A percentile compares a stretch with the other conserved stretches of the same genome.
Conservation (phyloP, 2,329 filamentous ascomycete species). For the Colletotrichum sp. region DNA sequence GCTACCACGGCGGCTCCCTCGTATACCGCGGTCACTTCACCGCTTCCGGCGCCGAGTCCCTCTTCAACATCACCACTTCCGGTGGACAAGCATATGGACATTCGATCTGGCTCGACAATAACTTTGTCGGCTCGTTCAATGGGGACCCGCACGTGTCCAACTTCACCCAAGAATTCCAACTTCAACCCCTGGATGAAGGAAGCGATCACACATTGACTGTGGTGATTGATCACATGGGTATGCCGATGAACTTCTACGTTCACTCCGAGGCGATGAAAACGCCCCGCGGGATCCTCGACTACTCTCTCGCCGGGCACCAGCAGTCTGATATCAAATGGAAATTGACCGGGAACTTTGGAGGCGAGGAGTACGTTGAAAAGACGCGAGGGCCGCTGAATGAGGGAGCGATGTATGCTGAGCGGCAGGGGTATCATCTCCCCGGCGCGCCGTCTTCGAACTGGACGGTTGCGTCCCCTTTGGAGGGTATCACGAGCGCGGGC, state of each 20-base stretch:
- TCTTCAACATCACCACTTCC: constrained; percentile 59
- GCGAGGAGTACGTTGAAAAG: constrained; percentile 62
- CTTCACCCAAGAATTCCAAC: constrained; percentile 45
- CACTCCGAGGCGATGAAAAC: constrained; percentile 62
- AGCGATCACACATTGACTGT: constrained; percentile 67
- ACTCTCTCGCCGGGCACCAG: constrained; percentile 51
- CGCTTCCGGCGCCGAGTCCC: constrained; percentile 60
- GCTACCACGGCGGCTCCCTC: constrained; percentile 69
- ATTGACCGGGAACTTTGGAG: constrained; percentile 65
- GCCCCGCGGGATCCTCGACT: constrained; percentile 63
- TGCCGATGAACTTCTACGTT: constrained; percentile 66
- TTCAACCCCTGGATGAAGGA: constrained; percentile 43
- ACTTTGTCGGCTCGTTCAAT: constrained; percentile 40
- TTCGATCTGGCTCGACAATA: constrained; percentile 67
- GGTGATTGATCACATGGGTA: constrained; percentile 71
- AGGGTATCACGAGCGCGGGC: constrained; percentile 48
- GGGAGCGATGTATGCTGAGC: constrained; percentile 60
- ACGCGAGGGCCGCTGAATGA: constrained; percentile 65
- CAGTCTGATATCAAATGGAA: constrained; percentile 61
- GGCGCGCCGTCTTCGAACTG: constrained; percentile 30
- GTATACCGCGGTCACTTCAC: constrained; percentile 71
- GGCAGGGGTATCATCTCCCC: constrained; percentile 55
- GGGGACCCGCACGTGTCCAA: background rate
- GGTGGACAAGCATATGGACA: constrained; percentile 70
- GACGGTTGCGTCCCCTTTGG: constrained; percentile 46